Evolutionary conservation across 768 basidiomycete species (phyloP), one percentile per base, ranked within the genome.

Genomic region (Boletellus emodensis): DNA sequence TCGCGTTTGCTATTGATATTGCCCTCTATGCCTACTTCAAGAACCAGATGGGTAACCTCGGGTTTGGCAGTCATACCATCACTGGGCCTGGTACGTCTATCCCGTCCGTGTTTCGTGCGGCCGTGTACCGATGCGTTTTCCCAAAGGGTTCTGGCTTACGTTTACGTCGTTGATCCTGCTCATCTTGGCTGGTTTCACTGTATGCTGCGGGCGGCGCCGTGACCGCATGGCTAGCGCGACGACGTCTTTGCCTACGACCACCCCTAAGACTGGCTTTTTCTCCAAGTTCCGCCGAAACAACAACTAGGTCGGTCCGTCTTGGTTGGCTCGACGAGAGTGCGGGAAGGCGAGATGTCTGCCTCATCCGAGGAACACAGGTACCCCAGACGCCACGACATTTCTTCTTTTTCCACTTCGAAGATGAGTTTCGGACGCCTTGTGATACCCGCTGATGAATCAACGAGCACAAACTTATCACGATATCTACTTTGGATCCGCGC

Each of bases 1-100:
- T 90, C 54, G 82, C 87, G 1, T 88, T 91, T 61, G 78, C 79
- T 37, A 80, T 87, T 64, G 87, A 92, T 64, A 84, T 90, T 52
- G 84, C 86, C 13, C 78, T 92, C 28, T 85, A 72, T 59, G 82
- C 73, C 3, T 81, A 75, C 50, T 75, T 84, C 45, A 81, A 78
- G 61, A 73, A 83, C 45, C 72, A 83, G 55, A 73, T 87, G 58
- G 67, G 68, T 39, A 73, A 79, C 48, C 72, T 90, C 11, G 64
- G 64, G 8, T 56, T 51, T 11, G 51, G 67, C 38, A 66, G 72
- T 47, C 64, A 59, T n/a, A 85, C 86, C 12, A 71, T 72, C 49
- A 75, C 85, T 17, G 84, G 75, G 6, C 81, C 82, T 53, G 89
- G 88, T 89, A 57, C 53, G 76, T 69, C 36, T 2, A 9, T 18